These are phyloP conservation scores for Pelargonium australe DNA, from an alignment of 441 rosid species.

Conservation along the genomic window DNA sequence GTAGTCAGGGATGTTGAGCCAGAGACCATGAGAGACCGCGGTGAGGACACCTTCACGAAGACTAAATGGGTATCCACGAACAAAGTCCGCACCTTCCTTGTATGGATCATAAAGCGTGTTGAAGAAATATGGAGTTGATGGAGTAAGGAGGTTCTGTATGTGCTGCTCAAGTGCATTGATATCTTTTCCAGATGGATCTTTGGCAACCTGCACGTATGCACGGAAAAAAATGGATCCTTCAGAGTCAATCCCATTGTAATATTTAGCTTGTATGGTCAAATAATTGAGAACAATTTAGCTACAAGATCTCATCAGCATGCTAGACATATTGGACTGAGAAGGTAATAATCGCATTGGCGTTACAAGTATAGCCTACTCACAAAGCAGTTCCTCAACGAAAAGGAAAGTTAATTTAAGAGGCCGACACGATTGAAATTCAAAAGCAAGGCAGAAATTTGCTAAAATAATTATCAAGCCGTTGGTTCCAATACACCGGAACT, in stretches of 20 bases:
- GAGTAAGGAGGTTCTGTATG: conserved; percentile 70
- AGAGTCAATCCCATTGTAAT: not conserved
- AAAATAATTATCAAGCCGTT: no score
- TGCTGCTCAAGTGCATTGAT: conserved; percentile 88
- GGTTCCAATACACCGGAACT: no score
- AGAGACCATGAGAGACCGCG: conserved; percentile 94
- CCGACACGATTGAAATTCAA: no score
- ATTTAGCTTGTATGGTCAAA: no score
- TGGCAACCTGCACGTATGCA: conserved; percentile 41
- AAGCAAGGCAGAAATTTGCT: no score
- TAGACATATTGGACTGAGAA: no score
- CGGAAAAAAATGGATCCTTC: not conserved
- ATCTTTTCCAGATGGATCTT: conserved; percentile 77
- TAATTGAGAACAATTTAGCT: no score
- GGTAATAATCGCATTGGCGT: no score
- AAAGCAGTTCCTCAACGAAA: no score
- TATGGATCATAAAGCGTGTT: conserved; percentile 89
- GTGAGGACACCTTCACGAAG: conserved; percentile 88
- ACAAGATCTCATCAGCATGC: no score
- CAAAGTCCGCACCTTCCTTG: conserved; percentile 88
- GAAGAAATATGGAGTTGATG: conserved; percentile 88
- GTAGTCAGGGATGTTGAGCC: conserved; percentile 97
- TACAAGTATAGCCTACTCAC: no score
- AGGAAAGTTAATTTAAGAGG: no score
- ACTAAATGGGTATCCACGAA: conserved; percentile 94